Conservation (phyloP, 1,139 yeast genomes). For the Geotrichum histeridarum region DNA sequence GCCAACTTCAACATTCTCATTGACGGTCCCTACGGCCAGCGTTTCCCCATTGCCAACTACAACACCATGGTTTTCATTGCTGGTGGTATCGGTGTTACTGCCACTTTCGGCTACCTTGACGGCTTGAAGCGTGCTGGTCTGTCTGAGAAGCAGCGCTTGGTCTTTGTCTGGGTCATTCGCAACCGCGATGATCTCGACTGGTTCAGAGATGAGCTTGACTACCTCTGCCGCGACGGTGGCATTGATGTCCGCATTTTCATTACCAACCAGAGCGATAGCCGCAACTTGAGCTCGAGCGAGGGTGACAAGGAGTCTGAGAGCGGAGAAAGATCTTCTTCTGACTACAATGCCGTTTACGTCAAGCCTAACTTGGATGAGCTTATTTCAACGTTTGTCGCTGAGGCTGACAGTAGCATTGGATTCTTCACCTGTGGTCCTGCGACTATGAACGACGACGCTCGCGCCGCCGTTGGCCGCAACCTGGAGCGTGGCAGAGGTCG, state of each 20-base stretch:
- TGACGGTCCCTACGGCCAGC: slow-evolving; percentile 57
- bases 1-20: slow-evolving; percentile 26
- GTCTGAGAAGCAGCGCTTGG: background rate
- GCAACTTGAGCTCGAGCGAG: background rate
- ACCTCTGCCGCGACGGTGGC: slow-evolving; percentile 30
- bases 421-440: slow-evolving; percentile 46
- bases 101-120: slow-evolving; percentile 33
- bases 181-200: slow-evolving; percentile 46
- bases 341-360: slow-evolving; percentile 26
- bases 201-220: slow-evolving; percentile 48
- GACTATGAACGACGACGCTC: slow-evolving; percentile 39
- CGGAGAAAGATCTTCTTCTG: slow-evolving; percentile 20
- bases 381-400: slow-evolving; percentile 38
- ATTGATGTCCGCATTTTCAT: slow-evolving; percentile 40
- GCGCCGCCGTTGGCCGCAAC: slow-evolving; percentile 34
- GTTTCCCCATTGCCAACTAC: slow-evolving; percentile 47
- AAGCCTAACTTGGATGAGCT: slow-evolving; percentile 44
- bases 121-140: slow-evolving; percentile 18
- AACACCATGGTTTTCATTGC: slow-evolving; percentile 49
- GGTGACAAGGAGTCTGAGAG: slow-evolving; percentile 6
- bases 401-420: slow-evolving; percentile 34
- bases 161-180: slow-evolving; percentile 50
- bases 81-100: slow-evolving; percentile 69
- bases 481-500: slow-evolving; percentile 32
- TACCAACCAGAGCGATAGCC: background rate